A percentile compares a stretch with the other conserved stretches of the same genome.
These are phyloP conservation scores for Vigna unguiculata DNA, from an alignment of 306 rosid species.

Conservation along the genomic window DNA sequence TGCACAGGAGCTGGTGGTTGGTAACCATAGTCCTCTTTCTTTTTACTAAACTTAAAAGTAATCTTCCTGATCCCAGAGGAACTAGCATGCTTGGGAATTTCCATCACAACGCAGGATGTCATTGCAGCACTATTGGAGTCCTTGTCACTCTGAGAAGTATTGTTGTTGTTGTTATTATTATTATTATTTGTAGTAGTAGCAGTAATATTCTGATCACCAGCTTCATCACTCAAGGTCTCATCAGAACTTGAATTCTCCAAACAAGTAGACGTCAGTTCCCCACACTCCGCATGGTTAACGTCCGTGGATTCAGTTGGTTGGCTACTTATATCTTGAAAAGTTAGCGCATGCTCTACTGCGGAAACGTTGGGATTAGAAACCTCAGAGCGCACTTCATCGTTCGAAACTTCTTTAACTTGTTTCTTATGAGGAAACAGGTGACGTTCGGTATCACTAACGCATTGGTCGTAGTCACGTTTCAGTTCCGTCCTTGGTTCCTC, in stretches of 20 bases:
- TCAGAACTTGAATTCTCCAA: slow-evolving; percentile 70
- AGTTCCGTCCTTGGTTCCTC: slow-evolving; percentile 56
- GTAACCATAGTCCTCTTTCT: slow-evolving; percentile 64
- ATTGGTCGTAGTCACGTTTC: slow-evolving; percentile 69
- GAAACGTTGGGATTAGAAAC: slow-evolving; percentile 77
- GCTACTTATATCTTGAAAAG: slow-evolving; percentile 83
- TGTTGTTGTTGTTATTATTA: slow-evolving; percentile 49
- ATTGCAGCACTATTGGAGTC: slow-evolving; percentile 48
- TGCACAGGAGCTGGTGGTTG: slow-evolving; percentile 36
- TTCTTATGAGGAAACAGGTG: slow-evolving; percentile 65
- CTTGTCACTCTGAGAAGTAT: slow-evolving; percentile 47
- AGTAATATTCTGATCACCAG: slow-evolving; percentile 41
- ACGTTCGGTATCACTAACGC: slow-evolving; percentile 56
- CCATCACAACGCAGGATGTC: slow-evolving; percentile 78
- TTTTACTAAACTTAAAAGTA: slow-evolving; percentile 89
- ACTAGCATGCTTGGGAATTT: slow-evolving; percentile 77
- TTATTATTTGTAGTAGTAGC: background rate
- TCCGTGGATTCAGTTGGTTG: slow-evolving; percentile 59
- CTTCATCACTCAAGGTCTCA: slow-evolving; percentile 64
- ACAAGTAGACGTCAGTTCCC: slow-evolving; percentile 74
- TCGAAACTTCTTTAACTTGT: slow-evolving; percentile 77
- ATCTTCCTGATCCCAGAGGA: slow-evolving; percentile 86
- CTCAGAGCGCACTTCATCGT: slow-evolving; percentile 88
- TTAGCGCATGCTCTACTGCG: slow-evolving; percentile 61
- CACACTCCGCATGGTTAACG: slow-evolving; percentile 66